phyloP scores from a whole-genome alignment of 2,329 filamentous ascomycete species.

The Aspergillus sp. region DNA sequence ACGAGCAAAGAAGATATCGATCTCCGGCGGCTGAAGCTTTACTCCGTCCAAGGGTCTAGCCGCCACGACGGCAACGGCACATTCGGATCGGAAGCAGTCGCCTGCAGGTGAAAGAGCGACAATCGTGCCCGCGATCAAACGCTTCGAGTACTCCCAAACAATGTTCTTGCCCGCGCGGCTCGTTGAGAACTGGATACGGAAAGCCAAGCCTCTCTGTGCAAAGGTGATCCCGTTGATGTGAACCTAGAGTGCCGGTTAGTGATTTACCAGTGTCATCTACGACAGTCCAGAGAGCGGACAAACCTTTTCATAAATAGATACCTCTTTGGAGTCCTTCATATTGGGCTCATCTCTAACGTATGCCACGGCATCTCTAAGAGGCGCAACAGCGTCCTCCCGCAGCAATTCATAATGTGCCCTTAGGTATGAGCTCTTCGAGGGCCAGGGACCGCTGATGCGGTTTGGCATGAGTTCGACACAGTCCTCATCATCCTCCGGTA shows the following conservation, averaged over 20 bases:
- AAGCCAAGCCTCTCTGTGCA: slow-evolving; percentile 54
- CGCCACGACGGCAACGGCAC: slow-evolving; percentile 64
- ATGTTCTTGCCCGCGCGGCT: slow-evolving; percentile 58
- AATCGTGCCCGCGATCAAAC: slow-evolving; percentile 47
- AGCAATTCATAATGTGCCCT: slow-evolving; percentile 65
- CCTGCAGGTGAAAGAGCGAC: slow-evolving; percentile 46
- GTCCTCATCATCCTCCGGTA: slow-evolving; percentile 12
- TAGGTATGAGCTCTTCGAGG: slow-evolving; percentile 58
- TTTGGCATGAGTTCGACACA: slow-evolving; percentile 44
- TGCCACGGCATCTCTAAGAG: slow-evolving; percentile 59
- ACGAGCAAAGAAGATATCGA: slow-evolving; percentile 67
- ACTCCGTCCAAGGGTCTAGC: slow-evolving; percentile 58
- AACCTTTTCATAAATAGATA: slow-evolving; percentile 64
- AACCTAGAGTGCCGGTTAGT: slow-evolving; percentile 42
- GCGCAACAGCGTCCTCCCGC: slow-evolving; percentile 63
- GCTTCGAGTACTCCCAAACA: slow-evolving; percentile 56
- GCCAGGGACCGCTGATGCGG: slow-evolving; percentile 49
- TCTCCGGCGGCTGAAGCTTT: slow-evolving; percentile 57
- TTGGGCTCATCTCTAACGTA: slow-evolving; percentile 45
- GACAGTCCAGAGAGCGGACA: not conserved
- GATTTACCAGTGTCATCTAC: too few relatives aligned
- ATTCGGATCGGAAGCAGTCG: slow-evolving; percentile 57
- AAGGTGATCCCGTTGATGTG: slow-evolving; percentile 59
- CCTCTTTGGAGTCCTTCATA: slow-evolving; percentile 50
- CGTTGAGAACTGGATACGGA: slow-evolving; percentile 63